These are phyloP conservation scores for Neurospora cerealis DNA, from an alignment of 495 filamentous ascomycete species.

Conservation along the genomic window DNA sequence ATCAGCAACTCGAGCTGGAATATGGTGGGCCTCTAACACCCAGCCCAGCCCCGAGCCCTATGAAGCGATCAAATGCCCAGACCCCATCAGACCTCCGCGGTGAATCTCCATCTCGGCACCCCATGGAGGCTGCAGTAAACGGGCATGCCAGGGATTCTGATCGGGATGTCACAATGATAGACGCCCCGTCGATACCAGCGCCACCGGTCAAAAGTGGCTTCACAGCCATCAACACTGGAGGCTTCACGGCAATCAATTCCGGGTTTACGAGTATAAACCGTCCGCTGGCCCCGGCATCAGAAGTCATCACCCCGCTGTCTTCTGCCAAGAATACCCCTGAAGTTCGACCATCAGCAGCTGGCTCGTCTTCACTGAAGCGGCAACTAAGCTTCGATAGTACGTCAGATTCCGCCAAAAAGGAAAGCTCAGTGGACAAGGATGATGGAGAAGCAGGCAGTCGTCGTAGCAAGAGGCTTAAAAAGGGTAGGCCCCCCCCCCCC, in stretches of 20 bases:
- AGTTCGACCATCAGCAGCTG: conserved; percentile 41
- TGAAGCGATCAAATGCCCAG: conserved; percentile 64
- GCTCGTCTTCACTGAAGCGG: conserved; percentile 59
- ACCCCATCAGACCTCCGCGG: conserved; percentile 57
- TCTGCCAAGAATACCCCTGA: conserved; percentile 52
- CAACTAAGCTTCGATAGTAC: conserved; percentile 68
- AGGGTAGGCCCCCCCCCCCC: conserved; percentile 48
- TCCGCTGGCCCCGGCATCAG: conserved; percentile 22
- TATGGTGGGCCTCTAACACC: conserved; percentile 90
- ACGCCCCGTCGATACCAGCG: conserved; percentile 37
- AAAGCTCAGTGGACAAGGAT: conserved; percentile 49
- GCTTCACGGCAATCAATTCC: conserved; percentile 37
- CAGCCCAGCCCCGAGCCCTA: conserved; percentile 76
- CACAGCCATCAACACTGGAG: conserved; percentile 53
- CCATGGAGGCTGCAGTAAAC: conserved; percentile 55
- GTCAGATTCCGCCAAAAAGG: conserved; percentile 41
- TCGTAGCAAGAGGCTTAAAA: conserved; percentile 86
- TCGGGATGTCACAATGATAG: conserved; percentile 44
- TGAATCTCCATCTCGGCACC: conserved; percentile 60
- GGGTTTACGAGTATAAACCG: conserved; percentile 76
- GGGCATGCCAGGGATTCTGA: conserved; percentile 36
- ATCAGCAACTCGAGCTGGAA: conserved; percentile 86
- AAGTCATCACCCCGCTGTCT: conserved; percentile 38
- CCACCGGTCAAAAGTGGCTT: conserved; percentile 51
- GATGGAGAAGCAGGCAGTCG: conserved; percentile 67